Evolutionary conservation across 345 rosid genomes (phyloP), one percentile per base, ranked within the genome.

Genomic region (Pistacia vera): DNA sequence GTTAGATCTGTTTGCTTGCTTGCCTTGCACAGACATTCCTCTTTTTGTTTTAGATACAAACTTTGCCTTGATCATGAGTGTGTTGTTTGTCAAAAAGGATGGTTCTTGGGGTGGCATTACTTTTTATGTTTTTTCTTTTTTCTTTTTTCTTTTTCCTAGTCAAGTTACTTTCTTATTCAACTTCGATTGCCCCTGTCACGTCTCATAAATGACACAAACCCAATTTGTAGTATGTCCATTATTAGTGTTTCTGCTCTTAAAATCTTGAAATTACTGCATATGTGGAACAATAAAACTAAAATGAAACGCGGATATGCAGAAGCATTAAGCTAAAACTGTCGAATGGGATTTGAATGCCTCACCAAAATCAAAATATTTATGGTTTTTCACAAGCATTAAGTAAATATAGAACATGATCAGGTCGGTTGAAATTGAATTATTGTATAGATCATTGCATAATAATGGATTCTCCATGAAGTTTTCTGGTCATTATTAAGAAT

Each of bases 21-120:
- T 84, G 81, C 25, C 71, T 63, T 71, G 72, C 81, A 79, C 67
- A 77, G 78, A 74, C 86, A 80, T 70, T 44, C 73, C 61, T 54
- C 38, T 25, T 58, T 38, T 71, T 25, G 48, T 71, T 77, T 49
- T 41, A 52, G 66, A 76, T 49, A 20, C 66, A 59, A 55, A 70
- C 52, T 25, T 64, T 35, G 59, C 66, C 72, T 75, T 63, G 52
- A 46, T 51, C 25, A 66, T 54, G 57, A 13, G 25, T 46, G 61
- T 25, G 1, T 12, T 59, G 60, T 41, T 82, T 78, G 82, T 73
- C 62, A 73, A 78, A 78, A 82, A 68, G 70, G 41, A 33, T 54
- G 11, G 28, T 58, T 52, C 13, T 35, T 60, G 33, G 25, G 25
- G 25, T 17, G 33, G 63, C 72, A 33, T 72, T 36, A 0, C 56